Conservation (phyloP, 495 filamentous ascomycete genomes). For the Hypoxylon subgilvum region DNA sequence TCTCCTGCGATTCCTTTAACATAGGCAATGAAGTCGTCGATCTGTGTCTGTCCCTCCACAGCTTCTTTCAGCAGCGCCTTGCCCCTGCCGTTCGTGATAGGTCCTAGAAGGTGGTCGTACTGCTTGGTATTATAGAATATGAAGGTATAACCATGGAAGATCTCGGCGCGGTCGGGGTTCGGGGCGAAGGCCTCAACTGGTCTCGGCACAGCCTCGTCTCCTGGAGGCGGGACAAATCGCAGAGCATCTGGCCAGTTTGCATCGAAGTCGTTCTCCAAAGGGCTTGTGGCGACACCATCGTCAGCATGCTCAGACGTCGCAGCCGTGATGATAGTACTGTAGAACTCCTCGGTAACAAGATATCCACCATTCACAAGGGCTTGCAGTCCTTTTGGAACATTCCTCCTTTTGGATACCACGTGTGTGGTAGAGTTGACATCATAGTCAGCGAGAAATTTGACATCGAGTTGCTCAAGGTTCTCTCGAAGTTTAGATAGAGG, state of each 20-base stretch:
- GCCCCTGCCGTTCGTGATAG: slow-evolving; percentile 79
- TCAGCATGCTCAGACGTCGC: slow-evolving; percentile 64
- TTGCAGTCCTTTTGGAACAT: slow-evolving; percentile 83
- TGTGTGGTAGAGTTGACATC: slow-evolving; percentile 77
- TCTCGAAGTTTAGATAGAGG: slow-evolving; percentile 68
- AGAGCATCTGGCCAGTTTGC: slow-evolving; percentile 76
- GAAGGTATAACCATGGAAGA: slow-evolving; percentile 89
- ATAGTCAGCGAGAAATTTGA: slow-evolving; percentile 80
- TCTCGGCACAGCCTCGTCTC: slow-evolving; percentile 72
- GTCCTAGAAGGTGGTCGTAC: slow-evolving; percentile 73
- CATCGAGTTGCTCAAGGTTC: slow-evolving; percentile 78
- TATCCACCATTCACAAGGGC: slow-evolving; percentile 84
- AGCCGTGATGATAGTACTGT: slow-evolving; percentile 70
- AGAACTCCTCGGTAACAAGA: slow-evolving; percentile 78
- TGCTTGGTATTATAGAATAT: slow-evolving; percentile 83
- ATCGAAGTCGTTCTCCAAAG: slow-evolving; percentile 84
- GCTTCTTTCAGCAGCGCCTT: slow-evolving; percentile 75
- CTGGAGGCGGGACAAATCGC: slow-evolving; percentile 73
- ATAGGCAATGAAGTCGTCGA: slow-evolving; percentile 77
- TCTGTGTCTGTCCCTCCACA: slow-evolving; percentile 67
- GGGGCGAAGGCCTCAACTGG: slow-evolving; percentile 71
- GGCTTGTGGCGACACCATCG: slow-evolving; percentile 61
- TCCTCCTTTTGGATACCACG: slow-evolving; percentile 86
- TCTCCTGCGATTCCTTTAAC: slow-evolving; percentile 76
- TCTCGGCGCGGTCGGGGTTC: slow-evolving; percentile 63